Evolutionary conservation across 129 eudicot species (phyloP).

Genomic region (Centaurea solstitialis): DNA sequence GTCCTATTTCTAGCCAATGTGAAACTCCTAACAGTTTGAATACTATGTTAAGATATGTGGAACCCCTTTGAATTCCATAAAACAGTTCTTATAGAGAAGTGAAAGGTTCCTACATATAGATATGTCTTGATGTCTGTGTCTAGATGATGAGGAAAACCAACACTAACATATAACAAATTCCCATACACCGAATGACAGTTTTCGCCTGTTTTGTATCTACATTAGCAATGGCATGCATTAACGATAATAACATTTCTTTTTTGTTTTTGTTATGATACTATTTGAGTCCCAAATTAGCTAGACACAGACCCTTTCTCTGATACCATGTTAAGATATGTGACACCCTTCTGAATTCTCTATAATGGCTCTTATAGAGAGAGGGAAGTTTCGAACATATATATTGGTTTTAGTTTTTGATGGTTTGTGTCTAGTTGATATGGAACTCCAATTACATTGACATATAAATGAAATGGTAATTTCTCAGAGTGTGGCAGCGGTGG

Average conservation of each 20-base stretch:
- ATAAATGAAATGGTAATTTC: not conserved
- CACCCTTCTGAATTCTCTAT: too few relatives aligned
- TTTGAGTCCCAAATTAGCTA: not conserved
- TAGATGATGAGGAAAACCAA: not conserved
- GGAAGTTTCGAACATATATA: not conserved
- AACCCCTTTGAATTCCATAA: not conserved
- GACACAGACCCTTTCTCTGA: not conserved
- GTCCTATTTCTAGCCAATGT: too few relatives aligned
- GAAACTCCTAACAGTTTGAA: too few relatives aligned
- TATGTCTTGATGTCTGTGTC: not conserved
- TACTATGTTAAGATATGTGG: too few relatives aligned
- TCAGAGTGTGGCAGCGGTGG: constrained; percentile 95
- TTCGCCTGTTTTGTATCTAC: constrained; percentile 26
- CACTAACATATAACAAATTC: constrained; percentile 23
- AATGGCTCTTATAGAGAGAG: too few relatives aligned
- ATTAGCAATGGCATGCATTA: not conserved
- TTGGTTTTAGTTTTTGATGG: not conserved
- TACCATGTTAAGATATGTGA: not conserved
- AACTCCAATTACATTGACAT: not conserved
- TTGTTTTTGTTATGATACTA: not conserved
- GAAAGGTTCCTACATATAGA: not conserved
- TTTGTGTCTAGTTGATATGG: not conserved
- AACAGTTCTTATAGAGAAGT: not conserved
- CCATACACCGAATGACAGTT: constrained; percentile 33
- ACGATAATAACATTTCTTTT: constrained; percentile 1